These are phyloP conservation scores for Euphorbia peplus DNA, from an alignment of 345 rosid genomes.

Conservation along the genomic window DNA sequence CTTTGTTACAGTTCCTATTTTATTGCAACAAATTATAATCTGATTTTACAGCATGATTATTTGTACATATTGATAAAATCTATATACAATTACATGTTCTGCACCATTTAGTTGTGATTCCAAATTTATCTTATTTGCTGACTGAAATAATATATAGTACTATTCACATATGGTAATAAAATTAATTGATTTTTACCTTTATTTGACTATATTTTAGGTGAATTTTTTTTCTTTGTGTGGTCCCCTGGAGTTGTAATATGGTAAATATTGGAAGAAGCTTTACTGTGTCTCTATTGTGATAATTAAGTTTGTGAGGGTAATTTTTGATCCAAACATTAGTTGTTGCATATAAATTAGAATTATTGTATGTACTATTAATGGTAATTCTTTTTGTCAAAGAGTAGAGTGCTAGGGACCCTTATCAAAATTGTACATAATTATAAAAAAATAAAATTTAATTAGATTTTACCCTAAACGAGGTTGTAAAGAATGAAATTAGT, in stretches of 20 bases:
- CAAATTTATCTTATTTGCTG: conserved; percentile 2
- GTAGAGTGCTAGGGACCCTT: neutral
- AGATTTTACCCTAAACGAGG: too few species aligned
- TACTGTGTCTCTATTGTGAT: neutral
- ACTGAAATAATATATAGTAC: neutral
- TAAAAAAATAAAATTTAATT: too few species aligned
- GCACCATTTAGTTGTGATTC: neutral
- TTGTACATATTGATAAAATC: neutral
- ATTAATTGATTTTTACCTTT: neutral
- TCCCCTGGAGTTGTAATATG: neutral
- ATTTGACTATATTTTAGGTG: neutral
- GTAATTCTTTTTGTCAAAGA: neutral
- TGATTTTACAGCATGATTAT: neutral
- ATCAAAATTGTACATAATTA: neutral
- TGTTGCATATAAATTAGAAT: neutral
- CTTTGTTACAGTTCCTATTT: neutral
- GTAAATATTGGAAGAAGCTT: neutral
- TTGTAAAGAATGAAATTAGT: too few species aligned
- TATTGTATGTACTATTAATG: neutral
- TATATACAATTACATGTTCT: neutral
- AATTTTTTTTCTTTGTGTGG: neutral
- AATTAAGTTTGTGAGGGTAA: neutral
- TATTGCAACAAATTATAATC: neutral
- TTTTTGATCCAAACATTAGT: neutral
- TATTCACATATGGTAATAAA: neutral